Conservation (phyloP, 345 rosid genomes). For the Trapa incisa region DNA sequence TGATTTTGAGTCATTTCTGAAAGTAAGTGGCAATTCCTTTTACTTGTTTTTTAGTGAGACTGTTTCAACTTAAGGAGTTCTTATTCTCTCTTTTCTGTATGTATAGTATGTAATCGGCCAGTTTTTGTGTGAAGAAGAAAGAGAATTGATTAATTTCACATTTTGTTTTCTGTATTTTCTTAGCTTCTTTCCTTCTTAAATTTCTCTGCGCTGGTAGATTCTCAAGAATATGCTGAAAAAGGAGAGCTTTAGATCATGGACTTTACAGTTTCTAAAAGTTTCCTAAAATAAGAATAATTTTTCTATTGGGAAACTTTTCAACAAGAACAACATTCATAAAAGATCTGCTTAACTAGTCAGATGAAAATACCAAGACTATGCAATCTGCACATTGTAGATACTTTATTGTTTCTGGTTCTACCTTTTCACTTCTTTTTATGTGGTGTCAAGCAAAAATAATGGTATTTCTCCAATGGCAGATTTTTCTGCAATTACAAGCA, state of each 20-base stretch:
- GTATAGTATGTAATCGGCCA: no score
- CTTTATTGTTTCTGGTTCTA: neutral
- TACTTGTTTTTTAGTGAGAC: neutral
- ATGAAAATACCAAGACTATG: neutral
- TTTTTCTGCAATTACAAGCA: conserved; percentile 69
- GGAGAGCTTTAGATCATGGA: neutral
- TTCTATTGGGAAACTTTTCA: no score
- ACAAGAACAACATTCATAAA: neutral
- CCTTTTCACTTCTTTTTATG: neutral
- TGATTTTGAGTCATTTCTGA: conserved; percentile 88
- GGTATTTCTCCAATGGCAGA: conserved; percentile 27
- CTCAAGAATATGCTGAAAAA: neutral
- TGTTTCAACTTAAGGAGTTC: neutral
- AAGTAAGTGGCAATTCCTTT: conserved; percentile 25
- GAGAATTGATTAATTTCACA: no score
- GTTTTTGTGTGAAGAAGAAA: no score
- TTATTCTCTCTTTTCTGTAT: no score
- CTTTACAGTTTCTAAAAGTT: neutral
- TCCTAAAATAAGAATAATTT: neutral
- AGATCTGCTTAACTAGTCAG: neutral
- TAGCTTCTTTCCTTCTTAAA: neutral
- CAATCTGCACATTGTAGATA: neutral
- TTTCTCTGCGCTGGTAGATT: neutral
- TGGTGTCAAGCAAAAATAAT: neutral
- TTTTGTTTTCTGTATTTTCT: no score